Percentiles rank a stretch among this genome's conserved stretches.
Conservation (phyloP, 495 filamentous ascomycete genomes). For the Annulohypoxylon stygium region DNA sequence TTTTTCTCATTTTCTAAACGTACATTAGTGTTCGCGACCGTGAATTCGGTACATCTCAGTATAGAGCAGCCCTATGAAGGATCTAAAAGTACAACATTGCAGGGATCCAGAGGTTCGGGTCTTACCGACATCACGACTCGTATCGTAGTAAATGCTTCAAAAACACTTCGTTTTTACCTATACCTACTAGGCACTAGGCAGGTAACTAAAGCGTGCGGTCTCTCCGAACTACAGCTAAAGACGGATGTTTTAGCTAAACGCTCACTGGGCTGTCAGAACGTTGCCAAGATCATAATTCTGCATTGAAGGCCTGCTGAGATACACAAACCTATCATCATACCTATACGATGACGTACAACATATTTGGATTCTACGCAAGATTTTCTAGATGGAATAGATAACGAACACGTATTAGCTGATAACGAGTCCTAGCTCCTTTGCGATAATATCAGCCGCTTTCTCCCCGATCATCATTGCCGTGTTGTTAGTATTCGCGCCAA, state of each 20-base stretch:
- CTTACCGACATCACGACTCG: neutral
- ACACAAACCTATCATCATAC: neutral
- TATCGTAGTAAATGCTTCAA: neutral
- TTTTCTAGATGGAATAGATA: neutral
- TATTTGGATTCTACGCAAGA: neutral
- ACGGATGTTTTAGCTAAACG: neutral
- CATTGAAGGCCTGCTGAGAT: neutral
- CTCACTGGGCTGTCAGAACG: neutral
- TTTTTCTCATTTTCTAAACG: neutral
- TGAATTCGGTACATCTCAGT: neutral
- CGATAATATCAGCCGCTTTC: constrained; percentile 70
- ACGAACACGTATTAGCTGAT: neutral
- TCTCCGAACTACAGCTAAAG: neutral
- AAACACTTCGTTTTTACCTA: neutral
- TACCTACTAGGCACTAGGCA: neutral
- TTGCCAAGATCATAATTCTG: neutral
- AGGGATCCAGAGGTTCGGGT: neutral
- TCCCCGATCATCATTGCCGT: constrained; percentile 71
- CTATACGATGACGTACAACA: no score
- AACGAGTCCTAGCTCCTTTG: constrained; percentile 59
- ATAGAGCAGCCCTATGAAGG: neutral
- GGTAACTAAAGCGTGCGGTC: neutral
- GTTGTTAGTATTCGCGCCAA: constrained; percentile 72
- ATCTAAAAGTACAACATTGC: neutral
- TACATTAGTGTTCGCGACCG: neutral